Base-by-base conservation (phyloP, 2,329 filamentous ascomycete genomes). In the Sporothrix brunneoviolacea region DNA sequence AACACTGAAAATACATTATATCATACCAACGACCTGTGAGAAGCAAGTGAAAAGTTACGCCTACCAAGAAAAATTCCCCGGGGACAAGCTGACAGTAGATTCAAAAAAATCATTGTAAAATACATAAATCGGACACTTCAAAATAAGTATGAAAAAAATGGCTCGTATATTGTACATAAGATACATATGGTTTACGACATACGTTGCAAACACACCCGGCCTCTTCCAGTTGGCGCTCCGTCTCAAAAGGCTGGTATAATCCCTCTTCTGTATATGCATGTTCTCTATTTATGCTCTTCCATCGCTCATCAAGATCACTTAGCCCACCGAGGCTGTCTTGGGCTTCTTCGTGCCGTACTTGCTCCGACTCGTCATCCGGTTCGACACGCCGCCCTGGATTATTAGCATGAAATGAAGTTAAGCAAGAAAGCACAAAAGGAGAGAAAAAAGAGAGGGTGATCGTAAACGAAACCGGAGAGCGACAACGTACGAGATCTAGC, bases 291-390 rank as follows among this genome's bases (percentile, higher is more conserved):
- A n/a, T n/a, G n/a, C n/a, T n/a, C n/a, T n/a, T n/a, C n/a, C n/a
- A n/a, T n/a, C n/a, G n/a, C n/a, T n/a, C n/a, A n/a, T n/a, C 37
- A 8, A 27, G 15, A 22, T 30, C 21, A 8, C 60, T 50, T 59
- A 64, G 55, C 76, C 73, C 33, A 80, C 73, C 0, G 76, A 76
- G 19, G 84, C 83, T 67, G 83, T 83, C 84, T 97, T 97, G 0
- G 93, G 91, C 75, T 96, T 97, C 83, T 98, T 98, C 44, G 93
- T 95, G 54, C 93, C 93, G 65, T 95, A 98, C 72, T 98, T 98
- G 63, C 90, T 96, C 62, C 93, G 79, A 68, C 87, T 89, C 19
- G 84, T 88, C 62, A 86, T 79, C 60, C 93, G 79, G 67, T 83
- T 93, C 19, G 83, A 84, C 58, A 98, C 93, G 75, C 93, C 93